Evolutionary conservation across 768 basidiomycete genomes (phyloP).

Genomic region (Gymnopilus dilepis): DNA sequence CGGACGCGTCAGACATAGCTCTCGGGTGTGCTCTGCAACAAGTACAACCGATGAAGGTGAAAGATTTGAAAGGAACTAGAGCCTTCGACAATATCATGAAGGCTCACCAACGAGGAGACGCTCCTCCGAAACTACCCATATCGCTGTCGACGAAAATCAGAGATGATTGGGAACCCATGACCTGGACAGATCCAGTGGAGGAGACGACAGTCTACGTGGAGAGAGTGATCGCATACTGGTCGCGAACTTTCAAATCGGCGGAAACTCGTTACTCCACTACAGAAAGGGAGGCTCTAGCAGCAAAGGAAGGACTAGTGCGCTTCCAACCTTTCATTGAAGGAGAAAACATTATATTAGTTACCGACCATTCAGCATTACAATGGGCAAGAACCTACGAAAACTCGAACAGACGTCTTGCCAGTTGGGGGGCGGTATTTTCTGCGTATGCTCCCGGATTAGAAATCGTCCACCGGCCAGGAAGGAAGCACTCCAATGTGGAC

Average conservation of each 20-base stretch:
- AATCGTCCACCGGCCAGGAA: constrained; percentile 5
- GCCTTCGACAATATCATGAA: background rate
- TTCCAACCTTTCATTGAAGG: too few relatives aligned
- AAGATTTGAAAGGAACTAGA: constrained; percentile 8
- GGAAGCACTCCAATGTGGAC: constrained; percentile 6
- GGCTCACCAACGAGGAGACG: background rate
- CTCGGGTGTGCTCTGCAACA: constrained; percentile 10
- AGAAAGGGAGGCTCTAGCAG: constrained; percentile 8
- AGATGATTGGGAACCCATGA: background rate
- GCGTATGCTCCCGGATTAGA: background rate
- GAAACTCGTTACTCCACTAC: constrained; percentile 9
- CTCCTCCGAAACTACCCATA: background rate
- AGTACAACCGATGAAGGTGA: constrained; percentile 8
- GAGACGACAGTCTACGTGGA: background rate
- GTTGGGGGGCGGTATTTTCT: constrained; percentile 5
- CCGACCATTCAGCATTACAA: too few relatives aligned
- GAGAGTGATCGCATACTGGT: constrained; percentile 11
- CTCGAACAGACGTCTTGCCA: background rate
- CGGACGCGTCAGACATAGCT: too few relatives aligned
- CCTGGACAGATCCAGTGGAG: background rate
- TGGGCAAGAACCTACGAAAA: constrained; percentile 4
- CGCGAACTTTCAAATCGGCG: background rate
- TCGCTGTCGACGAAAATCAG: background rate
- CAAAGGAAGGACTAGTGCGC: background rate
- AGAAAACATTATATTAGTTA: too few relatives aligned